Percentiles rank a stretch among this genome's conserved stretches.
phyloP scores from a whole-genome alignment of 345 rosid genomes.

The Acer saccharum region DNA sequence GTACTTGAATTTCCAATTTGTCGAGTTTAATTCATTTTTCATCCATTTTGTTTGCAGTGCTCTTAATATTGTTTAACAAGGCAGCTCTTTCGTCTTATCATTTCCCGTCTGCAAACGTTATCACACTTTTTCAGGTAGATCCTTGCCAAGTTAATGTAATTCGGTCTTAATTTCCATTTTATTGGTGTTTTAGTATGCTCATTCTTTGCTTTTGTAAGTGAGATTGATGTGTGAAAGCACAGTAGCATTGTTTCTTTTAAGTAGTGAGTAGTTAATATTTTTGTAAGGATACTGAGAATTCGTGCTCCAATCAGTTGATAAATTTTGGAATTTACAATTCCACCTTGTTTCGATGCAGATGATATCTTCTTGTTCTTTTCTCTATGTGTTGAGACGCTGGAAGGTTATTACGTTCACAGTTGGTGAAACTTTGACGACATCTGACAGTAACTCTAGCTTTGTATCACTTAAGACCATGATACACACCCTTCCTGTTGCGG shows the following conservation, averaged over 20 bases:
- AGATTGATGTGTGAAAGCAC: neutral
- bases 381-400: slow-evolving; percentile 66
- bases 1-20: neutral
- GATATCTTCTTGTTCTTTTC: slow-evolving; percentile 73
- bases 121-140: slow-evolving; percentile 87
- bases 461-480: slow-evolving; percentile 69
- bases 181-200: neutral
- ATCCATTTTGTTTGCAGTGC: slow-evolving; percentile 51
- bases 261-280: neutral
- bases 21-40: too few species aligned
- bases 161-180: neutral
- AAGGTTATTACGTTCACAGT: slow-evolving; percentile 66
- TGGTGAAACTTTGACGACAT: slow-evolving; percentile 51
- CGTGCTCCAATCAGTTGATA: neutral
- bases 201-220: neutral
- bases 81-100: slow-evolving; percentile 95
- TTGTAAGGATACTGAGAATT: neutral
- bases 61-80: slow-evolving; percentile 90
- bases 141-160: neutral
- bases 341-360: slow-evolving; percentile 46
- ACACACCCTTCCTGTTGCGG: slow-evolving; percentile 77
- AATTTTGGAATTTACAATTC: neutral
- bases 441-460: slow-evolving; percentile 51
- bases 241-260: neutral
- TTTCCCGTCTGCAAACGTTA: slow-evolving; percentile 86